Evolutionary conservation across 768 basidiomycete genomes (phyloP), one percentile per base, ranked within the genome.

Genomic region (Crassisporium funariophilum): DNA sequence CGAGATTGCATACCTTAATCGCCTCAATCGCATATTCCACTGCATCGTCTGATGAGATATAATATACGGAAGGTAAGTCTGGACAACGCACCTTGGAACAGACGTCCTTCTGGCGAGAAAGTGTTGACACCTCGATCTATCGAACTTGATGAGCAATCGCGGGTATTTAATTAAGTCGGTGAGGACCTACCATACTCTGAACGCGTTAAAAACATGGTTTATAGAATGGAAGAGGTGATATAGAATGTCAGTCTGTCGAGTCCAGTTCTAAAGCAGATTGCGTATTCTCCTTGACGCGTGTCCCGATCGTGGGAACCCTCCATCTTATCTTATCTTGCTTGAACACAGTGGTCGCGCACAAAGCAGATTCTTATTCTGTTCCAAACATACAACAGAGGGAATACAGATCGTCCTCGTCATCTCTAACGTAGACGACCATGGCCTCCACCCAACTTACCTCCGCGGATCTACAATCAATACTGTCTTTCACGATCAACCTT

Each of bases 11-110:
- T 53, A 94, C 94, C 72, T 97, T 98, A 70, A 98, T 98, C 6
- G 97, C 97, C 63, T 99, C 97, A 65, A 98, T 99, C 41, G 97
- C 97, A 77, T 98, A 98, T 72, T 99, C 97, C 69, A 99, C 95
- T 98, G 57, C 24, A 19, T 19, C 25, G 11, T 46, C 29, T 16
- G 41, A 29, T 67, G 16, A 65, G 62, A 43, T 47, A 46, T 6
- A n/a, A 49, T 40, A 8, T 21, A 43, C 11, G 15, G 20, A 36
- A 43, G 31, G 43, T 29, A 17, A 38, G 41, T 27, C 23, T 15
- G 31, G 15, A 12, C 61, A 34, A 49, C 73, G 39, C 54, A 95
- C 95, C 95, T 84, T 99, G 95, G 74, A 98, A 99, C 52, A 99
- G 72, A 63, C 95, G 94, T 35, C 95, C 95, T 70, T 98, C 95